Percentiles rank a stretch among this genome's conserved stretches.
Conservation (phyloP, 2,329 filamentous ascomycete genomes). For the Furcasterigmium sp. region DNA sequence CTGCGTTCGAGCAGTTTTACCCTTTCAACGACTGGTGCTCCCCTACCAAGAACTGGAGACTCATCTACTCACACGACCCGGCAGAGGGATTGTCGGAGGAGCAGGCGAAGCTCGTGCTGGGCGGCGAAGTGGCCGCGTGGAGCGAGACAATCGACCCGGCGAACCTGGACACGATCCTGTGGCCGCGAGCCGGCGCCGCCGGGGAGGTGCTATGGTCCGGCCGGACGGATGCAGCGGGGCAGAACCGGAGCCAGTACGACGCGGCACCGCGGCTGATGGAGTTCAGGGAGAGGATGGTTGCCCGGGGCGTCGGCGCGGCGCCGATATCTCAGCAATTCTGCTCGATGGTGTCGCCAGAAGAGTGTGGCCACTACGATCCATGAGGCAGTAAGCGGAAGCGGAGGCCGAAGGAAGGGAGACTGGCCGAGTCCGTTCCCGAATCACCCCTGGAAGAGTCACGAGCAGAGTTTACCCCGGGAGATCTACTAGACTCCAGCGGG, state of each 20-base stretch:
- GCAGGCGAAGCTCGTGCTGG: conserved; percentile 63
- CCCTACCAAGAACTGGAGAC: conserved; percentile 75
- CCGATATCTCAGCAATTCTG: conserved; percentile 72
- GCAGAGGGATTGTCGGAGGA: conserved; percentile 55
- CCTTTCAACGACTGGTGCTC: conserved; percentile 79
- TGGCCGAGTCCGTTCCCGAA: too few relatives aligned
- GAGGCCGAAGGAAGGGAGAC: too few relatives aligned
- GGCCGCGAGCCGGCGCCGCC: conserved; percentile 70
- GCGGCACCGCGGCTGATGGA: conserved; percentile 67
- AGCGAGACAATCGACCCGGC: conserved; percentile 70
- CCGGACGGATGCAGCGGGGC: conserved; percentile 55
- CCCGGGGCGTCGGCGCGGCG: conserved; percentile 56
- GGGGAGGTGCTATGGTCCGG: conserved; percentile 81
- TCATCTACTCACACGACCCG: conserved; percentile 78
- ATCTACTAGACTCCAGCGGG: too few relatives aligned
- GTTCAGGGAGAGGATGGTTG: conserved; percentile 71
- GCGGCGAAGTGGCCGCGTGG: conserved; percentile 81
- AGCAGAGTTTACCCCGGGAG: too few relatives aligned
- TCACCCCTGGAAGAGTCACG: too few relatives aligned
- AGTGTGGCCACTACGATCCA: conserved; percentile 6
- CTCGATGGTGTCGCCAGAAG: conserved; percentile 40
- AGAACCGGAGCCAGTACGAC: conserved; percentile 66
- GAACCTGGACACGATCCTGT: conserved; percentile 72
- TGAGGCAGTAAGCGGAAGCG: too few relatives aligned
- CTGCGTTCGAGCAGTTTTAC: conserved; percentile 45